A percentile compares a stretch with the other conserved stretches of the same genome.
Evolutionary conservation across 169 alveolate species (phyloP).

Genomic region (Babesia bigemina): DNA sequence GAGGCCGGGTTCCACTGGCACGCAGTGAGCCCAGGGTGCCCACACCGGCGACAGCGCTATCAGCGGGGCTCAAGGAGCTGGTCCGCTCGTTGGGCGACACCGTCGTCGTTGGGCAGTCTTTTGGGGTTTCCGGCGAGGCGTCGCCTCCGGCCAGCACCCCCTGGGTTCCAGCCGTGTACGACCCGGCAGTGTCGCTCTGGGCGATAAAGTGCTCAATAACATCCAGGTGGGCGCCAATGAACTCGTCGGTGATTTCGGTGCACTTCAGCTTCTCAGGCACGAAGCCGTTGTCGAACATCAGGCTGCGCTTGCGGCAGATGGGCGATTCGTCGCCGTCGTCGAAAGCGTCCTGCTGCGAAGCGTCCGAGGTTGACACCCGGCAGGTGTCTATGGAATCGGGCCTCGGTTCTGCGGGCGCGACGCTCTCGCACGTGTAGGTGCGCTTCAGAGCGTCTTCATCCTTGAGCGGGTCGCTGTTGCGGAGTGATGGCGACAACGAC

Average conservation of each 20-base stretch:
- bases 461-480: neutral
- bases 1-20: neutral
- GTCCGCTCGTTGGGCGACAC: neutral
- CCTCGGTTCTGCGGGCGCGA: neutral
- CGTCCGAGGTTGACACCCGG: neutral
- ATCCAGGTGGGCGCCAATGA: slow-evolving; percentile 1
- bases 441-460: neutral
- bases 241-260: slow-evolving; percentile 25
- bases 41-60: neutral
- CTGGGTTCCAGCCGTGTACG: neutral
- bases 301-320: slow-evolving; percentile 34
- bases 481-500: neutral
- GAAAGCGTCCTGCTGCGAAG: neutral
- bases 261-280: slow-evolving; percentile 19
- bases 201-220: neutral
- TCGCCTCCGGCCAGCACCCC: neutral
- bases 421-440: neutral
- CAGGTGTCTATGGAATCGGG: neutral
- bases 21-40: neutral
- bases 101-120: neutral
- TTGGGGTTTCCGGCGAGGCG: neutral
- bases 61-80: neutral
- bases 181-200: neutral
- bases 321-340: slow-evolving; percentile 52
- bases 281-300: slow-evolving; percentile 36